Conservation (phyloP, 2,329 filamentous ascomycete species). For the Cercospora zeae-maydis region DNA sequence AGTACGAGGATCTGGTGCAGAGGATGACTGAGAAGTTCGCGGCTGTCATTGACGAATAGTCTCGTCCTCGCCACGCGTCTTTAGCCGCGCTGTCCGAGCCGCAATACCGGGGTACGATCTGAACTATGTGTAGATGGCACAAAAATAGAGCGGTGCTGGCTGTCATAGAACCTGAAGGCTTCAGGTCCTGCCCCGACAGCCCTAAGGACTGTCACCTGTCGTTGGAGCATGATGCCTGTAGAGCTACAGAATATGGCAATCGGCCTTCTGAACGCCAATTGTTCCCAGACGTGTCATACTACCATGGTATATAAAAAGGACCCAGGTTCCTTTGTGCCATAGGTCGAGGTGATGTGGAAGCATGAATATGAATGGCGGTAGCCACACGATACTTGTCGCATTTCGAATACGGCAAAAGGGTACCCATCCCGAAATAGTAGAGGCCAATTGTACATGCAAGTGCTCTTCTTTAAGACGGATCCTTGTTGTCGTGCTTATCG, state of each 20-base stretch:
- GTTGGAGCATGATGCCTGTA: background rate
- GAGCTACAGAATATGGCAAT: background rate
- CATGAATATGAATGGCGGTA: too few species aligned
- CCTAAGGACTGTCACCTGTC: background rate
- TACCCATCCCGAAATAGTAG: too few species aligned
- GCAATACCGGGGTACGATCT: background rate
- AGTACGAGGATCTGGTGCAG: constrained; percentile 91
- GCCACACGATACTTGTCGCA: too few species aligned
- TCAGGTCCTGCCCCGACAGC: background rate
- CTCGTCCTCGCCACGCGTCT: background rate
- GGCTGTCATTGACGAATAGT: constrained; percentile 87
- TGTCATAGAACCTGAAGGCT: constrained; percentile 1
- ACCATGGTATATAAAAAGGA: background rate
- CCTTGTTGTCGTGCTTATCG: too few species aligned
- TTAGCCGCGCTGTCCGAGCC: constrained; percentile 6
- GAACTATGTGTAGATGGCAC: constrained; percentile 2
- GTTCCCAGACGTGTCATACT: background rate
- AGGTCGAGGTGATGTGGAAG: too few species aligned
- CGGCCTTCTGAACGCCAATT: background rate
- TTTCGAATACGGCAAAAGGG: too few species aligned
- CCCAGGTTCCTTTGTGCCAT: too few species aligned
- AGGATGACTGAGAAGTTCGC: constrained; percentile 97
- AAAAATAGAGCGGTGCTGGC: constrained; percentile 13
- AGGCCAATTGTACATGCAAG: too few species aligned
- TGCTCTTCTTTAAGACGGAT: too few species aligned